These are phyloP conservation scores for Yamadazyma jaroonii DNA, from an alignment of 1,139 yeast species.

Conservation along the genomic window DNA sequence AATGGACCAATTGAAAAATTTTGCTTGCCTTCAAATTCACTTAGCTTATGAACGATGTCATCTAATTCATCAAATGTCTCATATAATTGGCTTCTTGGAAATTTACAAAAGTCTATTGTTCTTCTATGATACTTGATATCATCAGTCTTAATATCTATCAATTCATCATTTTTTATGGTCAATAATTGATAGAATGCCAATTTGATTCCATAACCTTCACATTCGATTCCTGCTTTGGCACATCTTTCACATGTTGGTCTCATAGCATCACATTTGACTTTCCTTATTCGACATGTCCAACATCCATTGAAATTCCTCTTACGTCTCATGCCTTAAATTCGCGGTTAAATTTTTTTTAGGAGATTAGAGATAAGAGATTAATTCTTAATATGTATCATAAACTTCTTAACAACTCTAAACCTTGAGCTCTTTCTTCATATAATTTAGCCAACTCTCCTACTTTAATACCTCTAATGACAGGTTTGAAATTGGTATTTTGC, in stretches of 20 bases:
- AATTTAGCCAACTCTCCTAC: conserved; percentile 55
- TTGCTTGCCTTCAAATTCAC: conserved; percentile 19
- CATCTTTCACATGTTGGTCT: conserved; percentile 45
- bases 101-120: conserved; percentile 33
- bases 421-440: conserved; percentile 56
- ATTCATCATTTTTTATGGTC: conserved; percentile 20
- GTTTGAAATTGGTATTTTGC: conserved; percentile 24
- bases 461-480: conserved; percentile 52
- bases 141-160: conserved; percentile 21
- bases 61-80: conserved; percentile 31
- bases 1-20: conserved; percentile 32
- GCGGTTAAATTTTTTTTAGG: not conserved
- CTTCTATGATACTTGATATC: conserved; percentile 33
- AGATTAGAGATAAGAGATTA: not conserved
- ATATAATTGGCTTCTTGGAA: conserved; percentile 31
- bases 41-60: conserved; percentile 25
- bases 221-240: conserved; percentile 34
- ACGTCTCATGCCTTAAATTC: conserved; percentile 5
- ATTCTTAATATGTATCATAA: conserved; percentile 18
- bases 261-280: conserved; percentile 48
- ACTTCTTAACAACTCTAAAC: conserved; percentile 44
- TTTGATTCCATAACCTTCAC: conserved; percentile 41
- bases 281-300: conserved; percentile 51
- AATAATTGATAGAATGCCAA: conserved; percentile 41
- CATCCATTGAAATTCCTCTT: conserved; percentile 48